Base-by-base conservation (phyloP, 2,329 filamentous ascomycete species). In the Alternaria arbusti region DNA sequence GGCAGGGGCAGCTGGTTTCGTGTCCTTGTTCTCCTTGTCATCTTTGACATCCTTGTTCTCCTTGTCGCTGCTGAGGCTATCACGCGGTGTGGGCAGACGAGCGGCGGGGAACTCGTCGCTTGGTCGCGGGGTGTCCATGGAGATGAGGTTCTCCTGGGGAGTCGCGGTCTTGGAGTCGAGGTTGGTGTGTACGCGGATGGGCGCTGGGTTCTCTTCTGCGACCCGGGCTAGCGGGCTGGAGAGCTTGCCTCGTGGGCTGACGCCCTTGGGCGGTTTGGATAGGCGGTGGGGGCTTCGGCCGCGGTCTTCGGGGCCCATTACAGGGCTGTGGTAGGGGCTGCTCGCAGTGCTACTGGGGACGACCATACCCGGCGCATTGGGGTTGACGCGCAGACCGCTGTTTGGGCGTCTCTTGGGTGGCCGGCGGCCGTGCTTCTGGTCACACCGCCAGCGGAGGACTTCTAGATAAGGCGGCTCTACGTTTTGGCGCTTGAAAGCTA, bases 381-480 rank as follows among this genome's bases (percentile, higher is more conserved):
- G 84, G 69, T 86, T 88, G 66, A 87, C 82, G 32, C 85, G 84
- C 72, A 87, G 78, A 61, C 84, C 80, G 67, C 82, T 78, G 67
- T 70, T 73, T 20, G 69, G 81, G 69, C 84, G 84, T 73, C 82
- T 84, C 68, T 83, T 86, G 46, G 84, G 84, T 32, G 78, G 79
- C 70, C 84, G 85, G 59, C 88, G 84, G 51, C 95, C 95, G 79
- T 96, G 91, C 83, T 97, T 98, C 80, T 98, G 95, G 78, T 99
- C 96, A 82, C 91, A 90, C 77, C 96, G 90, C 94, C 96, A 98
- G 71, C 96, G 88, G 72, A 99, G 84, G 75, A 99, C 97, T 77
- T 97, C 95, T 76, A 99, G 90, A 80, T 98, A 99, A 25, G 90
- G 87, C 20, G 96, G 96, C 81, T 98, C 95, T 58, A 97, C 92